These are phyloP conservation scores for Syzygium aqueum DNA, from an alignment of 345 rosid species.

Conservation along the genomic window DNA sequence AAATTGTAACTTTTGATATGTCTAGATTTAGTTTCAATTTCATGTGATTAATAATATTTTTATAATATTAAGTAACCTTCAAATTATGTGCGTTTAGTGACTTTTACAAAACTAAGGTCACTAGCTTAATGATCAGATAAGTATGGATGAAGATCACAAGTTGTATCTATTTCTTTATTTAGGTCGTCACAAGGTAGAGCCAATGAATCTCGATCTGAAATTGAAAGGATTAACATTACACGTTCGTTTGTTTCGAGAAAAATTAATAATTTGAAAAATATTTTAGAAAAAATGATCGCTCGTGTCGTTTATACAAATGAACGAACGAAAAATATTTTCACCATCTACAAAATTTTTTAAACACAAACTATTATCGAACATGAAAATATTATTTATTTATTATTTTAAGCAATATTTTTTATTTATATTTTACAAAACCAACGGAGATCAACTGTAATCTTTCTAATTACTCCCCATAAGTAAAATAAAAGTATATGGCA, in stretches of 20 bases:
- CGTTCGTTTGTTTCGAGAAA: rapidly evolving
- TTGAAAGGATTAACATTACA: neutral
- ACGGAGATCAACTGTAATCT: neutral
- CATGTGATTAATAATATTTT: too few relatives aligned
- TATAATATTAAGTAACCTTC: too few relatives aligned
- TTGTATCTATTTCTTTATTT: neutral
- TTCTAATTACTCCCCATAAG: neutral
- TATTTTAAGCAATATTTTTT: neutral
- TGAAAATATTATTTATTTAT: neutral
- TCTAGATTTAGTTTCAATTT: too few relatives aligned
- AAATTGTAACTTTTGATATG: too few relatives aligned
- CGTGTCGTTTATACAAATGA: neutral
- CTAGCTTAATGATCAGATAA: too few relatives aligned
- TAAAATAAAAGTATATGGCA: neutral
- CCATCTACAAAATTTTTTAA: rapidly evolving
- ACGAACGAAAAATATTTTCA: neutral
- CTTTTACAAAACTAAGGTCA: too few relatives aligned
- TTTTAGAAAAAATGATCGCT: neutral
- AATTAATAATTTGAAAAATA: neutral
- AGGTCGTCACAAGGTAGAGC: neutral
- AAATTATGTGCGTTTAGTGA: too few relatives aligned
- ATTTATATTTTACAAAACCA: too few relatives aligned
- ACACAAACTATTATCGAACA: neutral
- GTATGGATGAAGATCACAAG: too few relatives aligned
- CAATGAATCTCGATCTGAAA: neutral